These are phyloP conservation scores for Fusarium protoensiforme DNA, from an alignment of 2,329 filamentous ascomycete species.

Conservation along the genomic window DNA sequence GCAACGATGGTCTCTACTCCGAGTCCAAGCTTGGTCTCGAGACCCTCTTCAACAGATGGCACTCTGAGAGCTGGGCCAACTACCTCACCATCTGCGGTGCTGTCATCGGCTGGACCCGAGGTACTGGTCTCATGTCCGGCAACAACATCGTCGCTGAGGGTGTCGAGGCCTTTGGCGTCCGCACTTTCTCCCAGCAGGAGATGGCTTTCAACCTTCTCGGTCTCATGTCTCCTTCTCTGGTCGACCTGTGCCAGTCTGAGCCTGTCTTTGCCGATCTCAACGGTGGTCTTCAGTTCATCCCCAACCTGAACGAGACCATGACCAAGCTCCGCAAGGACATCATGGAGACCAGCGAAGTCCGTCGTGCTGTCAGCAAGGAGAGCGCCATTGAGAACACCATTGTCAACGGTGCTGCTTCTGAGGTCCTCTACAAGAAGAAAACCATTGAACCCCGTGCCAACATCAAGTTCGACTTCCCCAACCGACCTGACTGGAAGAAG, in stretches of 20 bases:
- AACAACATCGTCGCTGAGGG: conserved; percentile 98
- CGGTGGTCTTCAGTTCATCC: conserved; percentile 96
- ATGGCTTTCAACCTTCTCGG: conserved; percentile 99
- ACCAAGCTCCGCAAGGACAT: conserved; percentile 92
- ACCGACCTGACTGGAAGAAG: conserved; percentile 88
- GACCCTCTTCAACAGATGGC: conserved; percentile 98
- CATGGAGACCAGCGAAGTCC: conserved; percentile 93
- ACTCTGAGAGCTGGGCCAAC: conserved; percentile 96
- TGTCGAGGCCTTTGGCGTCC: conserved; percentile 94
- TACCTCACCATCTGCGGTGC: conserved; percentile 98
- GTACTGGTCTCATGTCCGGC: conserved; percentile 95
- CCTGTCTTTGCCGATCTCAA: conserved; percentile 98
- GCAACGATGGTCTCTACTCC: conserved; percentile 96
- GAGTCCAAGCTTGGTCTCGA: conserved; percentile 98
- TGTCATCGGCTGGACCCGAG: conserved; percentile 98
- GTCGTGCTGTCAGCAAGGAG: conserved; percentile 94
- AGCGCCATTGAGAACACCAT: conserved; percentile 97
- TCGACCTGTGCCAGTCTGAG: conserved; percentile 94
- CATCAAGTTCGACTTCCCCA: conserved; percentile 96
- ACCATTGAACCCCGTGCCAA: conserved; percentile 94
- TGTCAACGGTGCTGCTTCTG: conserved; percentile 92
- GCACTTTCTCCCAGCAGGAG: conserved; percentile 98
- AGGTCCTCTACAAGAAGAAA: conserved; percentile 94
- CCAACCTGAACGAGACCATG: conserved; percentile 94
- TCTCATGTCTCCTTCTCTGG: conserved; percentile 92